These are phyloP conservation scores for Trametes pubescens DNA, from an alignment of 1,284 basidiomycete species.

Conservation along the genomic window DNA sequence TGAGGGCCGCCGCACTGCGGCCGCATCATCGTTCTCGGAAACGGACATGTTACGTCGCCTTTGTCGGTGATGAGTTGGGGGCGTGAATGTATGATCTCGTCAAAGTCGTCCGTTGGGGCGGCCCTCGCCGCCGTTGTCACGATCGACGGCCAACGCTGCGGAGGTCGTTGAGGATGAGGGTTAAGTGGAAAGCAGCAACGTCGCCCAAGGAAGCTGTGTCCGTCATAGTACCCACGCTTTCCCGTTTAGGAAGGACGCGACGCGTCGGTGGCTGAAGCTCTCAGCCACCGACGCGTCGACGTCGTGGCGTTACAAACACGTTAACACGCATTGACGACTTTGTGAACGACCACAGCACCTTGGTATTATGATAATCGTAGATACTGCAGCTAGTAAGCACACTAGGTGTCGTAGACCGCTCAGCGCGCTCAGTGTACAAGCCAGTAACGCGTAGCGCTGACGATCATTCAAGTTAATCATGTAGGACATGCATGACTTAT, in stretches of 20 bases:
- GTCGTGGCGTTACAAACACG: neutral
- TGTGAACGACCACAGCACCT: too few relatives aligned
- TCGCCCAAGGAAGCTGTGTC: conserved; percentile 8
- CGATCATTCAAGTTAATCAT: too few relatives aligned
- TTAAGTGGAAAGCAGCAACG: neutral
- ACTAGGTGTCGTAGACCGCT: too few relatives aligned
- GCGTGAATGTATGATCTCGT: too few relatives aligned
- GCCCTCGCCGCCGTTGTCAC: conserved; percentile 6
- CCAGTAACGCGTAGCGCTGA: too few relatives aligned
- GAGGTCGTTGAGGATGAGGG: neutral
- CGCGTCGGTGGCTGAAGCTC: conserved; percentile 24
- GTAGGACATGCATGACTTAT: too few relatives aligned
- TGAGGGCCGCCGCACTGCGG: conserved; percentile 5
- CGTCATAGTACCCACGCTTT: conserved; percentile 22
- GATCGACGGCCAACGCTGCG: neutral
- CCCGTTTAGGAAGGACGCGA: conserved; percentile 22
- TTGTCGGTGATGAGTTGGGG: neutral
- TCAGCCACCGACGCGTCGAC: conserved; percentile 19
- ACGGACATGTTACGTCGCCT: neutral
- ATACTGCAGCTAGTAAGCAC: too few relatives aligned
- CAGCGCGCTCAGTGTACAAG: too few relatives aligned
- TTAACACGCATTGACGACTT: neutral
- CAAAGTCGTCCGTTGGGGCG: neutral
- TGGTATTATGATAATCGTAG: too few relatives aligned
- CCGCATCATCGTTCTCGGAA: neutral